Conservation (phyloP, 2,329 filamentous ascomycete species). For the Neofusicoccum ribis region DNA sequence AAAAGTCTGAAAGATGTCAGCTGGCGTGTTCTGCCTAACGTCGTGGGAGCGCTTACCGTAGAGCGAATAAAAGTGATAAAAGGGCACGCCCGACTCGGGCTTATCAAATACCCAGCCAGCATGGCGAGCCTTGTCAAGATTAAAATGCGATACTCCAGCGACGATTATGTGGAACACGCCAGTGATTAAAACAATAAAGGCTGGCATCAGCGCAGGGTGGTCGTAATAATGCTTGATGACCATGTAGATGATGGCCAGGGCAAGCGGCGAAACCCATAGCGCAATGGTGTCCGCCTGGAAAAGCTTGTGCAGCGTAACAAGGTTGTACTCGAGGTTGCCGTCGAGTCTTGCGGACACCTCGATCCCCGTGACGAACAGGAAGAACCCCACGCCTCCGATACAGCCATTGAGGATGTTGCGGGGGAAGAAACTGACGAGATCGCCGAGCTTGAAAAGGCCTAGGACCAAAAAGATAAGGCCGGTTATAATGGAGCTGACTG, state of each 20-base stretch:
- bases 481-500: slow-evolving; percentile 86
- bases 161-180: slow-evolving; percentile 78
- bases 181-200: slow-evolving; percentile 80
- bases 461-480: slow-evolving; percentile 90
- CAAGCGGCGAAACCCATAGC: slow-evolving; percentile 80
- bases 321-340: slow-evolving; percentile 79
- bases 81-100: slow-evolving; percentile 81
- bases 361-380: slow-evolving; percentile 85
- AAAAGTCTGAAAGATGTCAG: slow-evolving; percentile 61
- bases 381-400: slow-evolving; percentile 96
- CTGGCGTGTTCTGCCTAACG: neutral
- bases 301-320: slow-evolving; percentile 73
- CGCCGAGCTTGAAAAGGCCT: slow-evolving; percentile 82
- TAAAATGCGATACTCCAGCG: slow-evolving; percentile 65
- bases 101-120: slow-evolving; percentile 90
- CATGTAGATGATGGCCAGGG: slow-evolving; percentile 74
- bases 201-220: slow-evolving; percentile 81
- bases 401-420: slow-evolving; percentile 95
- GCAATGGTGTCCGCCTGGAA: slow-evolving; percentile 71
- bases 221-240: slow-evolving; percentile 73
- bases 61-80: slow-evolving; percentile 96
- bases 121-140: slow-evolving; percentile 66
- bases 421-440: slow-evolving; percentile 94
- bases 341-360: slow-evolving; percentile 90
- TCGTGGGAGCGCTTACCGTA: slow-evolving; percentile 65